Base-by-base conservation (phyloP, 148 eudicot genomes). In the Bassia scoparia region DNA sequence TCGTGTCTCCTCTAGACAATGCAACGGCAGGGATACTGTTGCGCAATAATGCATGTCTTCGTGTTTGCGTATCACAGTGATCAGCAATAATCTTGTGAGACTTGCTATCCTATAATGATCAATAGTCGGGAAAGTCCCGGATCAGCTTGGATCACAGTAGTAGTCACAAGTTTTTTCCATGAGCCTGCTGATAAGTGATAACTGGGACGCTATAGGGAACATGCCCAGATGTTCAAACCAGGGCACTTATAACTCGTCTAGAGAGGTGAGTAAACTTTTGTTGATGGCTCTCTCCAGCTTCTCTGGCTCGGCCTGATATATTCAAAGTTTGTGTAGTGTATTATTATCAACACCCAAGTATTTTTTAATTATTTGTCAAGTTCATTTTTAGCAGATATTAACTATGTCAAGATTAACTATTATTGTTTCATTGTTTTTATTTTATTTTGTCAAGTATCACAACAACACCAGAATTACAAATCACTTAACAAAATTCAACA, bases 211-310 rank as follows among this genome's bases (percentile, higher is more conserved):
- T 93, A 75, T 93, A 93, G n/a, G 98, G 98, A 61, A 93, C 48
- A 76, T 93, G 98, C n/a, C 93, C 98, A 90, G 90, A 85, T 93
- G 98, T 84, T 90, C 98, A n/a, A 69, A 93, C 98, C 21, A 93
- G n/a, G n/a, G 98, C 98, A 86, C 73, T 93, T 30, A 93, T 93
- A 17, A 90, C 96, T 61, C 98, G 82, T n/a, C 98, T 75, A 93
- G 78, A 43, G n/a, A n/a, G n/a, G 96, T 90, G 44, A 93, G 91
- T 38, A 93, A n/a, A 84, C 98, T n/a, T n/a, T 93, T 93, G 67
- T 93, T 93, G 68, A 93, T n/a, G n/a, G n/a, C n/a, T 93, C 83
- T 93, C 98, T 70, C 98, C 98, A 53, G 98, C 98, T 87, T 93
- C 98, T 83, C 98, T 88, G 46, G 98, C 98, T 80, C 98, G 96